Evolutionary conservation across 1,284 basidiomycete genomes (phyloP).

Genomic region (Phylloporus gajari): DNA sequence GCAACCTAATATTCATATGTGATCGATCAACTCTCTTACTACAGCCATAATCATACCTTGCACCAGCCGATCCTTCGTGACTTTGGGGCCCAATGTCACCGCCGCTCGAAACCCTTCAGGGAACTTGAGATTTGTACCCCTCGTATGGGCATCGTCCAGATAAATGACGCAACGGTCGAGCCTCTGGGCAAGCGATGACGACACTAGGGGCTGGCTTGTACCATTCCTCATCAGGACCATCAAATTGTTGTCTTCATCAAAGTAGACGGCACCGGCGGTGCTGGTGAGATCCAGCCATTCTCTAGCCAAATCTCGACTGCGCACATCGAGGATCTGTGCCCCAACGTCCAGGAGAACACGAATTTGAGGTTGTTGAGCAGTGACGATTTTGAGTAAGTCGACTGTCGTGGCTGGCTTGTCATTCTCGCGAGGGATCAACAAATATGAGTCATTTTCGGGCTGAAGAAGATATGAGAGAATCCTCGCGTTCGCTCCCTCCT

Average conservation of each 20-base stretch:
- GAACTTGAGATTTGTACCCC: slow-evolving; percentile 64
- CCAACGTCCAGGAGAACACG: slow-evolving; percentile 50
- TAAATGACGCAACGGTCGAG: slow-evolving; percentile 59
- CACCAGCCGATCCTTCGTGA: slow-evolving; percentile 61
- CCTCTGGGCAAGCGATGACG: slow-evolving; percentile 54
- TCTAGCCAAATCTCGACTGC: slow-evolving; percentile 51
- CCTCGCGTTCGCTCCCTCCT: slow-evolving; percentile 41
- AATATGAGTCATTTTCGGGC: slow-evolving; percentile 54
- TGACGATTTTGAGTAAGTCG: not conserved
- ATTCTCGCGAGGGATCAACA: slow-evolving; percentile 13
- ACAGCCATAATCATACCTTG: slow-evolving; percentile 50
- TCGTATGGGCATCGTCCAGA: slow-evolving; percentile 65
- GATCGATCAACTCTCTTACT: too few relatives aligned
- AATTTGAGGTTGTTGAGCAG: not conserved
- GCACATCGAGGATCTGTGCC: slow-evolving; percentile 63
- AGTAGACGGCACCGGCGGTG: slow-evolving; percentile 56
- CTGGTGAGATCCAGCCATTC: slow-evolving; percentile 52
- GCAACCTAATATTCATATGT: slow-evolving; percentile 43
- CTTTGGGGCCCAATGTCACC: slow-evolving; percentile 60
- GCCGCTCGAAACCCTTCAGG: slow-evolving; percentile 55
- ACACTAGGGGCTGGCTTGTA: slow-evolving; percentile 47
- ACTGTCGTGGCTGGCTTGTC: not conserved
- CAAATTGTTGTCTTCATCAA: slow-evolving; percentile 54
- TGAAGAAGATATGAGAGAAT: slow-evolving; percentile 57
- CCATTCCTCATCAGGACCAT: slow-evolving; percentile 53